Percentiles rank a stretch among this genome's conserved stretches.
phyloP scores from a whole-genome alignment of 352 stramenopile genomes.

The Phytophthora pluvialis region DNA sequence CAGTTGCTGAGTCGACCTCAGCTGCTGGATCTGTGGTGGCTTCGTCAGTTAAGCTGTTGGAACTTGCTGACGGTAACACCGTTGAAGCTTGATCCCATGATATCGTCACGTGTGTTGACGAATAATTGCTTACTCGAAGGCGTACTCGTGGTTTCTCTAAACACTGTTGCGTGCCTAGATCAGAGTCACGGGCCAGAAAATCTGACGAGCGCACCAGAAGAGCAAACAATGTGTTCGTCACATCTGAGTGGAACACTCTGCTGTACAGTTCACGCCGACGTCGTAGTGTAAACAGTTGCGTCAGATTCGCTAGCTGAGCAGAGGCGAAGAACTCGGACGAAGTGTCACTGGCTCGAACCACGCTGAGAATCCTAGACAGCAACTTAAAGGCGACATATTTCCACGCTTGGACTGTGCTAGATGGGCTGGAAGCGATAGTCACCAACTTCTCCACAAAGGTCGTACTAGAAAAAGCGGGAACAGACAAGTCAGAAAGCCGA shows the following conservation, averaged over 20 bases:
- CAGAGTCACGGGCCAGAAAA: not conserved
- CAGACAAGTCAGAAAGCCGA: not conserved
- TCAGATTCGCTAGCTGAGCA: conserved; percentile 31
- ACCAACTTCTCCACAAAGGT: conserved; percentile 40
- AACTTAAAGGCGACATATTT: conserved; percentile 42
- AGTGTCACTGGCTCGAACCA: conserved; percentile 5
- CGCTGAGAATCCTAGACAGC: conserved; percentile 28
- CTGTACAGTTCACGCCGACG: conserved; percentile 37
- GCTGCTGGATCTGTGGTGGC: not conserved
- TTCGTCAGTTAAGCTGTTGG: not conserved
- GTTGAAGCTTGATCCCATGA: conserved; percentile 33
- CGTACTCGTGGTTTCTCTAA: not conserved
- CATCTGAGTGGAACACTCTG: conserved; percentile 43
- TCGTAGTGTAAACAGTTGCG: conserved; percentile 42
- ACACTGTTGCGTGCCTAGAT: not conserved
- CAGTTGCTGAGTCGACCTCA: conserved; percentile 4
- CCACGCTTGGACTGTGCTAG: conserved; percentile 24
- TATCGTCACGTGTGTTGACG: conserved; percentile 40
- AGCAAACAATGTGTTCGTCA: conserved; percentile 39
- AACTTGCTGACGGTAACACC: not conserved
- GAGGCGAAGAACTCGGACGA: conserved; percentile 6
- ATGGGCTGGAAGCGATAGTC: conserved; percentile 19
- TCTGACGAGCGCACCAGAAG: conserved; percentile 24
- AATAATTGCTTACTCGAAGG: conserved; percentile 37
- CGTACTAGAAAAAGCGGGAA: conserved; percentile 27